phyloP scores from a whole-genome alignment of 345 rosid genomes.

The Sisymbrium altissimum region DNA sequence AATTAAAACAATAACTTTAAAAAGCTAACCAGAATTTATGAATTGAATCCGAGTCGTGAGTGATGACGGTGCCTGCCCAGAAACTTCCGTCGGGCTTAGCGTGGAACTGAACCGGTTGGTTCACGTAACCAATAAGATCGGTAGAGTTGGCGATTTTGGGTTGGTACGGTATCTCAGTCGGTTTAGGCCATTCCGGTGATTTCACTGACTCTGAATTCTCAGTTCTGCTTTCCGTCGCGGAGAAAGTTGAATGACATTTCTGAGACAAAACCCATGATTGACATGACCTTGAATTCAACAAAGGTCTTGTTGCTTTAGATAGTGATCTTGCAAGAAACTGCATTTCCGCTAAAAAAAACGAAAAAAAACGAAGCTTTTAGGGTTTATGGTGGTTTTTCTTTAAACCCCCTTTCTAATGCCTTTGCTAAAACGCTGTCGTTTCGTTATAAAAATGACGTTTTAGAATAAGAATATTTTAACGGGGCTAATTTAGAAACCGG shows the following conservation, averaged over 20 bases:
- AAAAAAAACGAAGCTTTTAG: not conserved
- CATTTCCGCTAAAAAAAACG: not conserved
- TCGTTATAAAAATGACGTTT: not conserved
- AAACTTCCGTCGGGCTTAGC: constrained; percentile 43
- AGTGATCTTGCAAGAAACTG: constrained; percentile 28
- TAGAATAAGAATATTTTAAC: not conserved
- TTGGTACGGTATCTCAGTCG: constrained; percentile 59
- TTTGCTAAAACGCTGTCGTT: not conserved
- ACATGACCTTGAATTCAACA: not conserved
- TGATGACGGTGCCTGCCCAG: constrained; percentile 58
- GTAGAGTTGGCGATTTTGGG: constrained; percentile 57
- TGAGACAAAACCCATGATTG: constrained; percentile 25
- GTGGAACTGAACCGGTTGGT: constrained; percentile 41
- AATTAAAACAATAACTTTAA: not conserved
- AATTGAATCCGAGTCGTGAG: constrained; percentile 17
- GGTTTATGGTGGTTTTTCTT: constrained; percentile 12
- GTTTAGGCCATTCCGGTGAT: constrained; percentile 41
- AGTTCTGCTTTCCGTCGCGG: not conserved
- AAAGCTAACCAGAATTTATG: constrained; percentile 23
- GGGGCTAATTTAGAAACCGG: not conserved
- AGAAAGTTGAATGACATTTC: not conserved
- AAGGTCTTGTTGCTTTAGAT: constrained; percentile 12
- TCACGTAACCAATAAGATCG: constrained; percentile 47
- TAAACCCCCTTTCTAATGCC: not conserved
- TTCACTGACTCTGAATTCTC: not conserved